A percentile compares a stretch with the other conserved stretches of the same genome.
These are phyloP conservation scores for Somion occarium DNA, from an alignment of 1,284 basidiomycete species.

Conservation along the genomic window DNA sequence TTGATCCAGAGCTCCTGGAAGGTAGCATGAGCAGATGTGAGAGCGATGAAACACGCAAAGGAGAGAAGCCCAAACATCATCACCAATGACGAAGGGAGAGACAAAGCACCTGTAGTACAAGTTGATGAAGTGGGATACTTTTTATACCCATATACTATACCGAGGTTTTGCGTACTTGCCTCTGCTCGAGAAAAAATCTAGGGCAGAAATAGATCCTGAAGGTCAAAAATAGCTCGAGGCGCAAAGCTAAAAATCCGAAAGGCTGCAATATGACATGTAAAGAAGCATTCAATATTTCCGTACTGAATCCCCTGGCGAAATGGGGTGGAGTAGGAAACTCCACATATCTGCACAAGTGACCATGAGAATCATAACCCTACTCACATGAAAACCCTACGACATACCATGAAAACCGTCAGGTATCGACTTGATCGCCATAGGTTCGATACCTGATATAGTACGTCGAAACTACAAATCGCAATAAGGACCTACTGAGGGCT, in stretches of 20 bases:
- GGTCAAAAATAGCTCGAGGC: neutral
- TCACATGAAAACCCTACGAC: neutral
- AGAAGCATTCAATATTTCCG: neutral
- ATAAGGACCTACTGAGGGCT: no score
- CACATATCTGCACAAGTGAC: neutral
- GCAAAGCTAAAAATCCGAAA: neutral
- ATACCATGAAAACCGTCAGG: neutral
- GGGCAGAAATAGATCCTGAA: neutral
- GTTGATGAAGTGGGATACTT: neutral
- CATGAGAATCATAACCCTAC: neutral
- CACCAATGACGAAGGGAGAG: neutral
- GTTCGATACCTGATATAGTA: neutral
- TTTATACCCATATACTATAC: neutral
- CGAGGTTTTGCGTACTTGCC: neutral
- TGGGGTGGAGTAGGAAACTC: neutral
- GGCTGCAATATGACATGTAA: neutral
- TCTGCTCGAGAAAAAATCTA: neutral
- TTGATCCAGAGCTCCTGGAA: constrained; percentile 53
- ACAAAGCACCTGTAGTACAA: neutral
- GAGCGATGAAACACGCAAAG: neutral
- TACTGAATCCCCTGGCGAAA: neutral
- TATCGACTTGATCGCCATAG: neutral
- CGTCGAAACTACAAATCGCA: no score
- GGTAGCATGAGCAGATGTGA: constrained; percentile 42
- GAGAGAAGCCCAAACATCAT: neutral